Conservation (phyloP, 1,139 yeast species). For the Diutina ranongensis region DNA sequence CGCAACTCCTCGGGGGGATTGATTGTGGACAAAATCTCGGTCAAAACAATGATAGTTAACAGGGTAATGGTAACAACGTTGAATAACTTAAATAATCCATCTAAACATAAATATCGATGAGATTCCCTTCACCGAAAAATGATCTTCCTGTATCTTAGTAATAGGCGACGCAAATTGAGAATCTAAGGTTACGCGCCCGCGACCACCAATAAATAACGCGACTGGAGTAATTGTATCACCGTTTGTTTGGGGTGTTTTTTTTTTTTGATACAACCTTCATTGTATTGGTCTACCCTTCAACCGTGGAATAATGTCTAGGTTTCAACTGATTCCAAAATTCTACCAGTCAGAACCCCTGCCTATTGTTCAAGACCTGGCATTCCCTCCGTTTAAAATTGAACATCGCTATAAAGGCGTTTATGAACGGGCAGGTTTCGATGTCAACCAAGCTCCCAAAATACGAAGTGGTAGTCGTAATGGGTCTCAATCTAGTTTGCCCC, state of each 20-base stretch:
- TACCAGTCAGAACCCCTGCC: conserved; percentile 22
- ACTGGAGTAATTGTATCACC: not conserved
- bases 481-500: not conserved
- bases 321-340: conserved; percentile 19
- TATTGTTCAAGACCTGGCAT: conserved; percentile 27
- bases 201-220: not conserved
- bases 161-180: no score
- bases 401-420: conserved; percentile 48
- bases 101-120: no score
- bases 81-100: no score
- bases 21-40: no score
- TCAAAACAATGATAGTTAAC: no score
- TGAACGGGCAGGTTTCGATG: conserved; percentile 59
- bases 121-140: no score
- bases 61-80: no score
- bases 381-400: conserved; percentile 48
- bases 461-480: not conserved
- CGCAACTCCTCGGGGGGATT: no score
- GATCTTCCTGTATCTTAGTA: no score
- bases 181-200: not conserved
- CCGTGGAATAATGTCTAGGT: conserved; percentile 6
- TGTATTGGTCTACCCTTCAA: not conserved
- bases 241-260: not conserved
- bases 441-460: conserved; percentile 10
- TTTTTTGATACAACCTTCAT: not conserved